phyloP scores from a whole-genome alignment of 768 basidiomycete species.

The Mycena rosella region DNA sequence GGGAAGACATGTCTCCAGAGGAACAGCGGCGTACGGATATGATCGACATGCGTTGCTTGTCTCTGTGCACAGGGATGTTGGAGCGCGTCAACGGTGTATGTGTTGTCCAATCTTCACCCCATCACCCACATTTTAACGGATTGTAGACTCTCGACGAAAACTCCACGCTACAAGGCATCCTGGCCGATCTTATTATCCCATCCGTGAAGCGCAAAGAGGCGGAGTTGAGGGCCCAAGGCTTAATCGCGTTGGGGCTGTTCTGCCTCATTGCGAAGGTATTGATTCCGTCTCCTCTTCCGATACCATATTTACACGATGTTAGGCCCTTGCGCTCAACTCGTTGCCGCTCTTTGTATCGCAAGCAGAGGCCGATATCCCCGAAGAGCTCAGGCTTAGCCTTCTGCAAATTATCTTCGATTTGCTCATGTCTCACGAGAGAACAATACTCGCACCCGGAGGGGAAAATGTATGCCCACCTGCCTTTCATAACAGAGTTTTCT shows the following conservation, averaged over 20 bases:
- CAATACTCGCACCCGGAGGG: conserved; percentile 59
- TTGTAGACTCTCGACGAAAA: conserved; percentile 75
- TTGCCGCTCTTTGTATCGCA: conserved; percentile 18
- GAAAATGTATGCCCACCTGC: conserved; percentile 38
- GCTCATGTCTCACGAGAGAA: conserved; percentile 83
- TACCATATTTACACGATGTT: not conserved
- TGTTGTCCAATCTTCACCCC: conserved; percentile 20
- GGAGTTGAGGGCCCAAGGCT: conserved; percentile 69
- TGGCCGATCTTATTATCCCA: conserved; percentile 88
- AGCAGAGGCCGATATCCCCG: conserved; percentile 58
- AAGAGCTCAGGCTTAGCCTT: conserved; percentile 74
- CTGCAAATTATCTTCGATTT: conserved; percentile 89
- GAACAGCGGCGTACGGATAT: conserved; percentile 69
- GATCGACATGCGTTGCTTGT: conserved; percentile 81
- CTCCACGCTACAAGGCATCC: conserved; percentile 78
- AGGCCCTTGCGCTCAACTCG: conserved; percentile 14
- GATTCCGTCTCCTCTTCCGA: conserved; percentile 53
- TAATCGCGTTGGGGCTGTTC: conserved; percentile 79
- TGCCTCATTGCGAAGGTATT: conserved; percentile 79
- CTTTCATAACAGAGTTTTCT: conserved; percentile 1
- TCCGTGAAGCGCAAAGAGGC: conserved; percentile 84
- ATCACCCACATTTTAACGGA: not conserved
- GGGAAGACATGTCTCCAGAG: conserved; percentile 65
- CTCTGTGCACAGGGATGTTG: conserved; percentile 84
- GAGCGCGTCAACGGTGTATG: conserved; percentile 88